A percentile compares a stretch with the other conserved stretches of the same genome.
Conservation (phyloP, 2,329 filamentous ascomycete genomes). For the Colletotrichum camelliae region DNA sequence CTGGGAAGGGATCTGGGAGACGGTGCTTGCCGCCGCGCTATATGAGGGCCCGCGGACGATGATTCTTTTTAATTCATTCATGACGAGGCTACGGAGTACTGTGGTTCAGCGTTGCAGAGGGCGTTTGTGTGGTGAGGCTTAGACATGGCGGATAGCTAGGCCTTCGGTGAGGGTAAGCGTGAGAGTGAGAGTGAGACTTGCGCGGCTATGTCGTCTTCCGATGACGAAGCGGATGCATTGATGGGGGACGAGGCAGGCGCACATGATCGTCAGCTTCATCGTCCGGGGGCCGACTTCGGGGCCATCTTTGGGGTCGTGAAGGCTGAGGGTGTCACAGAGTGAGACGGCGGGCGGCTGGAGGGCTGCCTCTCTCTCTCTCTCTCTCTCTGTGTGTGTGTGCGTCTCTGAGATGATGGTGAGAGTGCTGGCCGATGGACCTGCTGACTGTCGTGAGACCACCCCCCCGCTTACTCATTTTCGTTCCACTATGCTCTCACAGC, state of each 20-base stretch:
- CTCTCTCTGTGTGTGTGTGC: background rate
- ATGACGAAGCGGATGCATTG: background rate
- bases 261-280: background rate
- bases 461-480: background rate
- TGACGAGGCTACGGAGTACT: background rate
- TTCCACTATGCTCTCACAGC: background rate
- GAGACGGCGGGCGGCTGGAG: slow-evolving; percentile 3
- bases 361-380: background rate
- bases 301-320: background rate
- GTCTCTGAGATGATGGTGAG: background rate
- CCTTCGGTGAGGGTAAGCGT: background rate
- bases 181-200: background rate
- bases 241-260: background rate
- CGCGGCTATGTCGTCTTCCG: background rate
- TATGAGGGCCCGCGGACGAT: background rate
- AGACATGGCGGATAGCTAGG: background rate
- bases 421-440: background rate
- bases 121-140: background rate
- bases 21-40: background rate
- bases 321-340: background rate
- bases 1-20: background rate
- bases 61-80: background rate
- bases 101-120: background rate
- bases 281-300: slow-evolving; percentile 12
- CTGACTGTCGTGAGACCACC: background rate